Evolutionary conservation across 1,284 basidiomycete species (phyloP).

Genomic region (Apiotrichum veenhuisii): DNA sequence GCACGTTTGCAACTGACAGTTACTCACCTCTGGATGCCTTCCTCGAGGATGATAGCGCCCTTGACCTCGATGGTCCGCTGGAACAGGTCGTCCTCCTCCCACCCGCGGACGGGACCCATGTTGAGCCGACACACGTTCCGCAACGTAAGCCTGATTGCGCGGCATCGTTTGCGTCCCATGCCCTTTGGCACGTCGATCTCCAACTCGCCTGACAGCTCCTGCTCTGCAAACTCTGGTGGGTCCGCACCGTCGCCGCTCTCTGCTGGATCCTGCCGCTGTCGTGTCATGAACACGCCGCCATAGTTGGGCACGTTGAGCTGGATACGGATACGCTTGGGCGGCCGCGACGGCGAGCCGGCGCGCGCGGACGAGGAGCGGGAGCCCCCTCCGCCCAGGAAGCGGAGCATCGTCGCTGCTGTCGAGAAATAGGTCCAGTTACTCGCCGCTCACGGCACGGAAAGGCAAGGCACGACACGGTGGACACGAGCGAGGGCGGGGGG

Average conservation of each 20-base stretch:
- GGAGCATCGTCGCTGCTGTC: conserved; percentile 14
- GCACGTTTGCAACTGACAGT: not conserved
- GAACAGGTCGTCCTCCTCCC: conserved; percentile 28
- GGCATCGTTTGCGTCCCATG: conserved; percentile 20
- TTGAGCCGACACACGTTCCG: conserved; percentile 16
- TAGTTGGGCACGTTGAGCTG: conserved; percentile 21
- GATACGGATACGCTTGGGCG: conserved; percentile 6
- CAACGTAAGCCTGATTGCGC: conserved; percentile 29
- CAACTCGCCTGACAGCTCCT: conserved; percentile 20
- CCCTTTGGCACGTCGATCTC: conserved; percentile 21
- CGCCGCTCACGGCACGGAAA: too few relatives aligned
- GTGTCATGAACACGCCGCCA: conserved; percentile 22
- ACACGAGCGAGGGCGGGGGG: not conserved
- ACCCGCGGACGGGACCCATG: conserved; percentile 15
- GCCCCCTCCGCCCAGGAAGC: conserved; percentile 13
- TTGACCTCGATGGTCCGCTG: conserved; percentile 24
- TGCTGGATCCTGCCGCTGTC: not conserved
- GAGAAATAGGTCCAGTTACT: too few relatives aligned
- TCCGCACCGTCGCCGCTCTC: too few relatives aligned
- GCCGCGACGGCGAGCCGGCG: conserved; percentile 9
- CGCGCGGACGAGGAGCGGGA: conserved; percentile 9
- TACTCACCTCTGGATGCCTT: conserved; percentile 24
- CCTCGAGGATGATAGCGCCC: conserved; percentile 22
- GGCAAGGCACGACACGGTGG: too few relatives aligned
- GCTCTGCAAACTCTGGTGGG: not conserved